phyloP scores from a whole-genome alignment of 2,329 filamentous ascomycete species.

The Dactylellina drechsleri region DNA sequence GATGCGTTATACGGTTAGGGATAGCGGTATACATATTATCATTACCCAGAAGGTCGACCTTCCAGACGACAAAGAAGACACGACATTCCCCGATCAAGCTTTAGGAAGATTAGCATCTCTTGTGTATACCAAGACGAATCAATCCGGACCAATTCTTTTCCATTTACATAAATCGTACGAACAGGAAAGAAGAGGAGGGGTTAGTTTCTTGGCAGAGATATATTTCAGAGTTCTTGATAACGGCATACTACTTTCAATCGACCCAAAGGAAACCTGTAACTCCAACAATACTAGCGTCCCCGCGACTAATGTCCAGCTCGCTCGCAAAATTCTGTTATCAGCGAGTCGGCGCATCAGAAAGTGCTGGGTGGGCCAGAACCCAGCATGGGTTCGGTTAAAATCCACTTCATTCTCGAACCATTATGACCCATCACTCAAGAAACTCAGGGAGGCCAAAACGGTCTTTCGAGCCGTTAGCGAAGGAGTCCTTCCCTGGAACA shows the following conservation, averaged over 20 bases:
- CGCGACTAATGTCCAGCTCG: constrained; percentile 2
- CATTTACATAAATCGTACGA: constrained; percentile 4
- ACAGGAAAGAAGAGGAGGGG: background rate
- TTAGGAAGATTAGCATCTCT: constrained; percentile 27
- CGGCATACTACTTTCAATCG: constrained; percentile 18
- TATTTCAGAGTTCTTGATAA: constrained; percentile 26
- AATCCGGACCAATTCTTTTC: constrained; percentile 33
- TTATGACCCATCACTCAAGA: constrained; percentile 3
- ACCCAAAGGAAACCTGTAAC: background rate
- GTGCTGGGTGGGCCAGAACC: constrained; percentile 1
- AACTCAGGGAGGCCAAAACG: constrained; percentile 14
- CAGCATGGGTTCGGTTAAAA: constrained; percentile 30
- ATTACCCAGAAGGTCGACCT: constrained; percentile 15
- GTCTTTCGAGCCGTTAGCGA: constrained; percentile 26
- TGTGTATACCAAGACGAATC: constrained; percentile 21
- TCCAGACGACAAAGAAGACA: background rate
- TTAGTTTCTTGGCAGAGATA: constrained; percentile 10
- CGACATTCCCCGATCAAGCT: background rate
- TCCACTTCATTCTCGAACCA: background rate
- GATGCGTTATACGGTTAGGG: constrained; percentile 23
- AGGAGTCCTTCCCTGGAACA: constrained; percentile 29
- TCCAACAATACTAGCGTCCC: background rate
- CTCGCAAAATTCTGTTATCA: background rate
- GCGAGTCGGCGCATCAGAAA: constrained; percentile 2
- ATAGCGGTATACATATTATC: constrained; percentile 35